Base-by-base conservation (phyloP, 257 asterid genomes). In the Fraxinus americana region DNA sequence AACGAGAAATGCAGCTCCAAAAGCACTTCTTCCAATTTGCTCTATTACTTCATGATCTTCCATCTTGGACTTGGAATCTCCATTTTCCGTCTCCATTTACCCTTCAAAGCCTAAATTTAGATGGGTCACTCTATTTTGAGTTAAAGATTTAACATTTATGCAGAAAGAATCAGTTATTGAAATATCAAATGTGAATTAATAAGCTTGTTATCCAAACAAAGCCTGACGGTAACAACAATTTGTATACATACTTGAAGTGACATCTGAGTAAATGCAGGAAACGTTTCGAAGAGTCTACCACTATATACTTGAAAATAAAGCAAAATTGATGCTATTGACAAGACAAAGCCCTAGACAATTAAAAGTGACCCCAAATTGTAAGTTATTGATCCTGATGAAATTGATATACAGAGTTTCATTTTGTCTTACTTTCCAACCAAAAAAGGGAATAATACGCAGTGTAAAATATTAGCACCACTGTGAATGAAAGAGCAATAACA, bases 1-100 rank as follows among this genome's bases (percentile, higher is more conserved):
- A 82, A 90, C 97, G 66, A 93, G 94, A 88, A 88, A 93, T 32
- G 97, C 81, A 21, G 97, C 87, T 41, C 94, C 98, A 82, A 87
- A 91, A 85, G 95, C 85, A 75, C 99, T 96, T 73, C 92, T 90
- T 3, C 99, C 99, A 89, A 95, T 91, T 89, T 93, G 98, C 86
- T 93, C 96, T 21, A 91, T 68, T 1, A 90, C 89, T 84, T 93
- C 90, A 87, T 91, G 93, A 34, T 88, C 96, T 35, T 91, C 98
- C 92, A 91, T 84, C 91, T 85, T 88, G n/a, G 91, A 84, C 81
- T 83, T 87, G 74, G 84, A 75, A 85, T 82, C 90, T 35, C 84
- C 88, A 78, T 71, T 82, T 39, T 82, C 91, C 16, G 69, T 65
- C 89, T 91, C 98, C 97, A 89, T 76, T 70, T 61, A 45, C 78